Evolutionary conservation across 208 protist species (phyloP), one percentile per base, ranked within the genome.

Genomic region (Jaenimonas drosophilae): DNA sequence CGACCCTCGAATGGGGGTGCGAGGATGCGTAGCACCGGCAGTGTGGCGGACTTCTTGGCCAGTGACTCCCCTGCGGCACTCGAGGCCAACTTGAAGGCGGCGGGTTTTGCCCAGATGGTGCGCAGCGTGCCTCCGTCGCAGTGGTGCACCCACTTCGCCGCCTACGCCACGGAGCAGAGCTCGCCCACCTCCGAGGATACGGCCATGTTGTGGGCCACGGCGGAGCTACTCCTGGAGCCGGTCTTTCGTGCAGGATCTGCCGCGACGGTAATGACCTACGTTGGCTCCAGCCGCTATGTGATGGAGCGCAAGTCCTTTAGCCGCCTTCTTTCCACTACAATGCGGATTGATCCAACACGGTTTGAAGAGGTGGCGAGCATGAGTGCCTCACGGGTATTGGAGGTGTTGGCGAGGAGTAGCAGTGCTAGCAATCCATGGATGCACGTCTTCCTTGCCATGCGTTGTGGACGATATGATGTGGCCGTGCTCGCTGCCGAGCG

Each of bases 381-480:
- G 59, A 55, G 49, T 27, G 70, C 65, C 4, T 43, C 49, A 14
- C 71, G 69, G 34, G 59, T 86, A 44, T 33, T 79, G 29, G 64
- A 77, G 37, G 30, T 83, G 14, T 42, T 91, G 6, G 29, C 55
- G 45, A 60, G 64, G 16, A 44, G 64, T 14, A 64, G 61, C 23
- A 69, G 64, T 2, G 60, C 57, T 25, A 48, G 51, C 19, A 79
- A 77, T 45, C 31, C 57, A 20, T 91, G 82, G 77, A 59, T 54
- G 47, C 69, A 74, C 44, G 58, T 73, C 12, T 91, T 75, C 45
- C 55, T 65, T 4, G 70, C 77, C 4, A 88, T 91, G 77, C 76
- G 77, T 9, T 66, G 67, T 20, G 82, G 82, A 17, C 74, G 82
- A 40, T 88, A 88, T 52, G 82, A 91, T 40, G 77, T 65, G 25